Percentiles rank a stretch among this genome's conserved stretches.
Conservation (phyloP, 2,329 filamentous ascomycete genomes). For the Penicillium sp. region DNA sequence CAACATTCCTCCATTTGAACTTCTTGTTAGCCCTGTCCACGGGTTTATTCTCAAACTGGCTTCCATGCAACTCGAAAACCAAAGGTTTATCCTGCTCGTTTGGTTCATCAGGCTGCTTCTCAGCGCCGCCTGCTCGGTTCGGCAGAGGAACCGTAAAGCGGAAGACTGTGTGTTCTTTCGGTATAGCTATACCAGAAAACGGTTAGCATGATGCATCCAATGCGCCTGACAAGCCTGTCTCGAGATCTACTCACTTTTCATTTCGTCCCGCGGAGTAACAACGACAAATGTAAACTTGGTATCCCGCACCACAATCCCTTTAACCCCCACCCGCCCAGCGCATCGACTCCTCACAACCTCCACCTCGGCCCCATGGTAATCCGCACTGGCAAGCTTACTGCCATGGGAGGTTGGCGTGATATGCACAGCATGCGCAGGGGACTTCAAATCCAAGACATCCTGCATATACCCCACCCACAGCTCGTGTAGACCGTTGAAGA, state of each 20-base stretch:
- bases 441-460: constrained; percentile 70
- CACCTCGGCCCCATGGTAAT: constrained; percentile 84
- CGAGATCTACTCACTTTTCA: constrained; percentile 63
- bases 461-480: constrained; percentile 86
- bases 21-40: constrained; percentile 87
- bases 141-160: constrained; percentile 67
- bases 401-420: constrained; percentile 60
- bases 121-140: constrained; percentile 18
- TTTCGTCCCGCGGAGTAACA: constrained; percentile 67
- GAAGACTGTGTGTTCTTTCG: constrained; percentile 90
- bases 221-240: neutral
- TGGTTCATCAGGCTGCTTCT: constrained; percentile 37
- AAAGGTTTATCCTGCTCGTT: constrained; percentile 39
- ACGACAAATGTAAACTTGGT: constrained; percentile 84
- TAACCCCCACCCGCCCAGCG: constrained; percentile 76
- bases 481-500: constrained; percentile 74
- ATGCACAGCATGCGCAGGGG: constrained; percentile 16
- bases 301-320: constrained; percentile 87
- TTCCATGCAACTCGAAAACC: constrained; percentile 82
- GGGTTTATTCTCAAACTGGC: constrained; percentile 80
- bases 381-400: constrained; percentile 74
- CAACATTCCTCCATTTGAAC: constrained; percentile 81
- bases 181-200: constrained; percentile 57
- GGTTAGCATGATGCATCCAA: neutral
- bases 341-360: constrained; percentile 83